These are phyloP conservation scores for Alloteropsis semialata DNA, from an alignment of 176 grass and related monocot species.

Conservation along the genomic window DNA sequence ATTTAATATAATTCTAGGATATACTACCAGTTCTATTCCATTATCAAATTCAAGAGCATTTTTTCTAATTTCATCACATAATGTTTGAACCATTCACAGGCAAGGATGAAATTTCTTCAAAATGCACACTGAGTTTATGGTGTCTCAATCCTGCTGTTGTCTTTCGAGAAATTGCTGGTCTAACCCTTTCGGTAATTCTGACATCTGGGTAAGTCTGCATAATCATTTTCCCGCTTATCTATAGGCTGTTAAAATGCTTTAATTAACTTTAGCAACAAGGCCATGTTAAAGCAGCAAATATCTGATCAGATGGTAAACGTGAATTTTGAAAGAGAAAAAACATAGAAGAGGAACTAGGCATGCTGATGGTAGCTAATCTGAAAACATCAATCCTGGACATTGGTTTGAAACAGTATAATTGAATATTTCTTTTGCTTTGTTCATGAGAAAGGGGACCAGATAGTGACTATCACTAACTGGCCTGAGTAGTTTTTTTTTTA, in stretches of 20 bases:
- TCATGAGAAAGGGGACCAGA: background rate
- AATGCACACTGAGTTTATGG: conserved; percentile 84
- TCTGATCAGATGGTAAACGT: background rate
- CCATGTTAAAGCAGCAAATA: background rate
- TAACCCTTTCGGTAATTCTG: conserved; percentile 84
- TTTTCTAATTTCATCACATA: background rate
- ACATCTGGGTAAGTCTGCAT: conserved; percentile 71
- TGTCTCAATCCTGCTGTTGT: conserved; percentile 92
- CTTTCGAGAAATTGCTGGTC: conserved; percentile 76
- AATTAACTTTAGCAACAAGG: conserved; percentile 7
- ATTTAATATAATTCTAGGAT: conserved; percentile 3
- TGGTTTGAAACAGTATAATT: background rate
- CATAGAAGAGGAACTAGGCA: background rate
- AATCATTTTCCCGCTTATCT: background rate
- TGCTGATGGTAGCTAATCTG: background rate
- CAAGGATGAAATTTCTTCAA: conserved; percentile 39
- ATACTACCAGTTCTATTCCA: conserved; percentile 12
- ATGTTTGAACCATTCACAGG: conserved; percentile 43
- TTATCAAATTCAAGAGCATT: background rate
- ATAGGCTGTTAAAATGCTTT: background rate
- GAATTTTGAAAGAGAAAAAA: background rate
- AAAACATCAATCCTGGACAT: background rate
- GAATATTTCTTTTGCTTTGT: background rate
- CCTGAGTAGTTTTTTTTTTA: background rate
- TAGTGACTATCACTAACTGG: background rate